Evolutionary conservation across 2,329 filamentous ascomycete genomes (phyloP).

Genomic region (Sporothrix variecibatus): DNA sequence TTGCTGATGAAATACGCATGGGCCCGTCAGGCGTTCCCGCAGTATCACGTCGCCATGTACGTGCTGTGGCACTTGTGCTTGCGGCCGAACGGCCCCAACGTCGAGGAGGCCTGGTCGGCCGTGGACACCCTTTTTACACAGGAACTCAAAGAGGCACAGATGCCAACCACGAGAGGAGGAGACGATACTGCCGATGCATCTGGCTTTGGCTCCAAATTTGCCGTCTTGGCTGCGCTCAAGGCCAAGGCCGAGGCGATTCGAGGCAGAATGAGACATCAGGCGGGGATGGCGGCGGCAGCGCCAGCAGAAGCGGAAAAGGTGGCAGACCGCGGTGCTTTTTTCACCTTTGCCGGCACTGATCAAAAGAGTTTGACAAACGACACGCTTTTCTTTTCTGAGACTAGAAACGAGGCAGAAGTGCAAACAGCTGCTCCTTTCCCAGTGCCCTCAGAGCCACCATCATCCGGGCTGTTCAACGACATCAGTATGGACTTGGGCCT

Average conservation of each 20-base stretch:
- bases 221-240: conserved; percentile 18
- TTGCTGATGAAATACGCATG: neutral
- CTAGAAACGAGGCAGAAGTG: neutral
- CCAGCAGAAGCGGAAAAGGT: neutral
- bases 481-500: neutral
- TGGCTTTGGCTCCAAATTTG: conserved; percentile 6
- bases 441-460: neutral
- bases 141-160: neutral
- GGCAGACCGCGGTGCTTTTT: neutral
- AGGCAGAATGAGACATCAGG: neutral
- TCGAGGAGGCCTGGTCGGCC: neutral
- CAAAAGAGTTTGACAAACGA: neutral
- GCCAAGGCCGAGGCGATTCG: conserved; percentile 13
- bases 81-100: neutral
- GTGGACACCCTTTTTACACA: conserved; percentile 2
- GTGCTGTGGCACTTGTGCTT: conserved; percentile 9
- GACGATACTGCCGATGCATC: neutral
- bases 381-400: neutral
- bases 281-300: neutral
- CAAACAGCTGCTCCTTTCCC: neutral
- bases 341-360: too few relatives aligned
- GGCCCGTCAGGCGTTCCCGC: neutral
- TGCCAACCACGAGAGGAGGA: too few relatives aligned
- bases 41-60: conserved; percentile 16
- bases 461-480: neutral